Evolutionary conservation across 345 rosid species (phyloP).

Genomic region (Lepidium aucheri): DNA sequence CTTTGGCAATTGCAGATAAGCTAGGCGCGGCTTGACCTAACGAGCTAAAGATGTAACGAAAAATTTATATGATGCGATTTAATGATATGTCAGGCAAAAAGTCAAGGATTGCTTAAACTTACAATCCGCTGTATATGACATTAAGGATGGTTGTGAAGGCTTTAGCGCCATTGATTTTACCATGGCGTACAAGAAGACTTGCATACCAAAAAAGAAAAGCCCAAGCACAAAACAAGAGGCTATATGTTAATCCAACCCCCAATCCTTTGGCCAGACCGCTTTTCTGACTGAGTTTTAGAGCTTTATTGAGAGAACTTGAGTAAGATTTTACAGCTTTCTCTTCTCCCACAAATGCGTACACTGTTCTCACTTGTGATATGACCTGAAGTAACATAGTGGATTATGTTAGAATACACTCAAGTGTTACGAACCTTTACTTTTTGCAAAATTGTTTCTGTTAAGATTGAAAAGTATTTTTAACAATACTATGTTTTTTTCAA

Average conservation of each 20-base stretch:
- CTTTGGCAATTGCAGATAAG: conserved; percentile 70
- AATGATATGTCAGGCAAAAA: background rate
- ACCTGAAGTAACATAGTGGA: no score
- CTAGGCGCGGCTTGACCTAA: conserved; percentile 78
- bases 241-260: conserved; percentile 68
- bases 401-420: no score
- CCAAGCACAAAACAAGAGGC: conserved; percentile 70
- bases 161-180: conserved; percentile 56
- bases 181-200: conserved; percentile 61
- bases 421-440: no score
- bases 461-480: no score
- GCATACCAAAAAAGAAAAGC: conserved; percentile 61
- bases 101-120: conserved; percentile 19
- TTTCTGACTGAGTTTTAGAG: conserved; percentile 51
- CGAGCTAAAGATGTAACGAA: conserved; percentile 33
- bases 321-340: conserved; percentile 52
- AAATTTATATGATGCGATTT: background rate
- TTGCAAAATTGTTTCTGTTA: no score
- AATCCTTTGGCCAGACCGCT: conserved; percentile 69
- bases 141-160: conserved; percentile 72
- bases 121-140: conserved; percentile 80
- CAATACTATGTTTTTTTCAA: no score
- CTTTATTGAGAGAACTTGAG: conserved; percentile 45
- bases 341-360: conserved; percentile 78
- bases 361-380: conserved; percentile 71